Conservation (phyloP, 2,329 filamentous ascomycete species). For the Penicillium sclerotiorum region DNA sequence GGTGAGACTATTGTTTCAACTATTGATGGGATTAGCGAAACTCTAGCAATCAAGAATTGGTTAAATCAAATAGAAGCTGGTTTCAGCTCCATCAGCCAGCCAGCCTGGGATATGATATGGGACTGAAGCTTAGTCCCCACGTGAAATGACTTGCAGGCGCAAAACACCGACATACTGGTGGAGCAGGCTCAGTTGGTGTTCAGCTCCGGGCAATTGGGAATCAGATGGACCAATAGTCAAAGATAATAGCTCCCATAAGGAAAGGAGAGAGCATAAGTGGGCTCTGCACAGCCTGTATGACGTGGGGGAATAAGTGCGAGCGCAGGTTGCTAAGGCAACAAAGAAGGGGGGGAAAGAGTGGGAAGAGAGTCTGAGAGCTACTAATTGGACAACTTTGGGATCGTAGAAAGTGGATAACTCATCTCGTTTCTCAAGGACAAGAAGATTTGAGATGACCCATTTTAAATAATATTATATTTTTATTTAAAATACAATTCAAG, state of each 20-base stretch:
- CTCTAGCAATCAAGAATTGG: too few relatives aligned
- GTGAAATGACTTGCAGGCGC: too few relatives aligned
- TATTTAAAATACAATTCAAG: not conserved
- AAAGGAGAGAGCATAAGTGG: not conserved
- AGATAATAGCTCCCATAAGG: not conserved
- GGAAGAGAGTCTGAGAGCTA: conserved; percentile 3
- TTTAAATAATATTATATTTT: not conserved
- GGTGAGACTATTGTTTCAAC: not conserved
- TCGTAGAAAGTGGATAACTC: conserved; percentile 13
- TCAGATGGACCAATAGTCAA: too few relatives aligned
- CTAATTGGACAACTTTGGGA: conserved; percentile 18
- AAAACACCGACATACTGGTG: too few relatives aligned
- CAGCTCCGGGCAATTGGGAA: too few relatives aligned
- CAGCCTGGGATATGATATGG: too few relatives aligned
- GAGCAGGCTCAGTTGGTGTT: too few relatives aligned
- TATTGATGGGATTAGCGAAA: too few relatives aligned
- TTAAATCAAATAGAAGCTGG: not conserved
- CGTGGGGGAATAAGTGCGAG: conserved; percentile 21
- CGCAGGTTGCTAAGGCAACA: conserved; percentile 26
- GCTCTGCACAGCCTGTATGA: conserved; percentile 20
- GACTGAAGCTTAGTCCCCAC: too few relatives aligned
- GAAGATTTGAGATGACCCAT: not conserved
- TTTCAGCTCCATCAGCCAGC: not conserved
- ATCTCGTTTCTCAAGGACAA: not conserved
- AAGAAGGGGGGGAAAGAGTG: conserved; percentile 7